These are phyloP conservation scores for Elsinoe ampelina DNA, from an alignment of 2,329 filamentous ascomycete species.

Conservation along the genomic window DNA sequence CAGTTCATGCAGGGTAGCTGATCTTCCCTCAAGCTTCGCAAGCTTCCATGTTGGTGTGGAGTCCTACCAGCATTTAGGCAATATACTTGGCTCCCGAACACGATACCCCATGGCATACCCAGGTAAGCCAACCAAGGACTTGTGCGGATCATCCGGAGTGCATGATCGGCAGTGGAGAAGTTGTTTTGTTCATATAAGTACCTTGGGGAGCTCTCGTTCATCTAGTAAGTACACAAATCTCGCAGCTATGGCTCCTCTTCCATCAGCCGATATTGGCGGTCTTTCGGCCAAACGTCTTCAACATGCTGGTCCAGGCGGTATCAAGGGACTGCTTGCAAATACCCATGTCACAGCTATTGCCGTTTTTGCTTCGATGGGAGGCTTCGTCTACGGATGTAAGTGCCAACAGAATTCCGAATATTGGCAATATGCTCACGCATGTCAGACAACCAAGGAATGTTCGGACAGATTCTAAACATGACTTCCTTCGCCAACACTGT, in stretches of 20 bases:
- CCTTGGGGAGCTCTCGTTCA: background rate
- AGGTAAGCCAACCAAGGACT: background rate
- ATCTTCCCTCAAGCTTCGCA: background rate
- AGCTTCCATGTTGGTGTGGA: too few species aligned
- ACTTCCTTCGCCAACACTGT: conserved; percentile 17
- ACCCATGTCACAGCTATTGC: conserved; percentile 21
- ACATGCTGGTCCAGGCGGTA: conserved; percentile 20
- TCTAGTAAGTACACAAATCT: background rate
- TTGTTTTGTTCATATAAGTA: background rate
- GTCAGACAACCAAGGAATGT: conserved; percentile 16
- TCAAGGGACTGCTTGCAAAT: conserved; percentile 21
- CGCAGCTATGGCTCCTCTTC: conserved; percentile 8
- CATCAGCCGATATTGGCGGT: conserved; percentile 9
- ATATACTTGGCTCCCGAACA: background rate
- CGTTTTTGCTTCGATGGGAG: conserved; percentile 22
- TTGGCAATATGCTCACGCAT: background rate
- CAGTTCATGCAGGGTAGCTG: conserved; percentile 2
- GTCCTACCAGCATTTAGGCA: background rate
- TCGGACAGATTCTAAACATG: conserved; percentile 22
- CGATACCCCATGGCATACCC: background rate
- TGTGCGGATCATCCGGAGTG: background rate
- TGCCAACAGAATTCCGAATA: background rate
- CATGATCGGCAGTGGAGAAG: background rate
- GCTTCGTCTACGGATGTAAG: conserved; percentile 23
- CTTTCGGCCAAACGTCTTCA: conserved; percentile 20